Evolutionary conservation across 1,284 basidiomycete genomes (phyloP).

Genomic region (Polyporus tsugae): DNA sequence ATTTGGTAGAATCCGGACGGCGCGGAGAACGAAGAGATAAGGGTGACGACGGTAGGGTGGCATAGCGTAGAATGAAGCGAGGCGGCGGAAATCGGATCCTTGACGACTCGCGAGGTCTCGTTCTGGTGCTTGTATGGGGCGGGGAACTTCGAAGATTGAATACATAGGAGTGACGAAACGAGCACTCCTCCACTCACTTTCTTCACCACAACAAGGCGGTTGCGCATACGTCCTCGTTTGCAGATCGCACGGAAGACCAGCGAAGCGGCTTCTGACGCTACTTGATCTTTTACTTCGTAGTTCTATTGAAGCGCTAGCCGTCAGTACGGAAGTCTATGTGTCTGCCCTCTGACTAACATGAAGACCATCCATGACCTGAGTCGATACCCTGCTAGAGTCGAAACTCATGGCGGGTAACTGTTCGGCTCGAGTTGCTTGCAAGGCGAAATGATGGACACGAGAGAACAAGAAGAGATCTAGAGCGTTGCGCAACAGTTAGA

Average conservation of each 20-base stretch:
- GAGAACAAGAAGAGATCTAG: not conserved
- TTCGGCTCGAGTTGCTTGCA: not conserved
- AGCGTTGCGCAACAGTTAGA: not conserved
- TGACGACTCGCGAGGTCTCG: conserved; percentile 7
- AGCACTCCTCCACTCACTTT: conserved; percentile 41
- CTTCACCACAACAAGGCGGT: conserved; percentile 43
- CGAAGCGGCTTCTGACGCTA: not conserved
- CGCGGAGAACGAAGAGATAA: conserved; percentile 52
- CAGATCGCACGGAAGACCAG: conserved; percentile 7
- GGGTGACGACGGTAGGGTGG: conserved; percentile 59
- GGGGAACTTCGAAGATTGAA: conserved; percentile 16
- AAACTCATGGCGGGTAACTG: not conserved
- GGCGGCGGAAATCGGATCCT: conserved; percentile 27
- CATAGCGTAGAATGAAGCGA: conserved; percentile 52
- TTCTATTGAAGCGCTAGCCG: not conserved
- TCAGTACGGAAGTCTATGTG: not conserved
- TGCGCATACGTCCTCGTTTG: conserved; percentile 9
- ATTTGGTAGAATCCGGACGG: conserved; percentile 48
- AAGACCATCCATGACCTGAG: not conserved
- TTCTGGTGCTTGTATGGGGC: conserved; percentile 12
- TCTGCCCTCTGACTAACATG: not conserved
- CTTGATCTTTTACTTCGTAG: not conserved
- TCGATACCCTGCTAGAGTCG: not conserved
- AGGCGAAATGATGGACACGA: not conserved
- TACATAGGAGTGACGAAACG: not conserved